A percentile compares a stretch with the other conserved stretches of the same genome.
These are phyloP conservation scores for Alternaria incomplexa DNA, from an alignment of 2,329 filamentous ascomycete species.

Conservation along the genomic window DNA sequence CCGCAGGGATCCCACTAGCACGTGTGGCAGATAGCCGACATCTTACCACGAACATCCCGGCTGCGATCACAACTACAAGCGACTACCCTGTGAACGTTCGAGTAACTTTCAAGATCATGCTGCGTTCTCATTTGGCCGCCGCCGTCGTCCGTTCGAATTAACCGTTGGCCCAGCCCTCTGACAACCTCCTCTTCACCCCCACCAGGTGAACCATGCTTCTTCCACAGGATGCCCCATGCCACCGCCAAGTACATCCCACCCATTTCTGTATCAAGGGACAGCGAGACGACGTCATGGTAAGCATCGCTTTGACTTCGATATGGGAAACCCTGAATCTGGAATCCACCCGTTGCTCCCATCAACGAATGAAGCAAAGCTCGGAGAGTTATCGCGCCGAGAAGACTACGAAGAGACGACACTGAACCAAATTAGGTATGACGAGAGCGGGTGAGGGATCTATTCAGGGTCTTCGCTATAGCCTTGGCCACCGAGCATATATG, in stretches of 20 bases:
- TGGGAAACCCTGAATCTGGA: slow-evolving; percentile 16
- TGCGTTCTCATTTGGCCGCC: slow-evolving; percentile 9
- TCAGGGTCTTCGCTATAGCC: slow-evolving; percentile 18
- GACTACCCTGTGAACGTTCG: slow-evolving; percentile 18
- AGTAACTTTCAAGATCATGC: slow-evolving; percentile 18
- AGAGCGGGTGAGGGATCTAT: slow-evolving; percentile 9
- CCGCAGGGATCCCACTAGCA: slow-evolving; percentile 36
- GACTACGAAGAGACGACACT: slow-evolving; percentile 6
- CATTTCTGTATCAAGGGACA: slow-evolving; percentile 9
- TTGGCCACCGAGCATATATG: slow-evolving; percentile 24
- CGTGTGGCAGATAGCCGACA: slow-evolving; percentile 18
- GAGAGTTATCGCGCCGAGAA: slow-evolving; percentile 9
- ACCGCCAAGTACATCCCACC: slow-evolving; percentile 4
- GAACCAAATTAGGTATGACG: slow-evolving; percentile 20
- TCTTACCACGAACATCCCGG: slow-evolving; percentile 23
- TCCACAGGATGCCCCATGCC: slow-evolving; percentile 25
- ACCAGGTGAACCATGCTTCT: slow-evolving; percentile 28
- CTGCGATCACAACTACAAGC: slow-evolving; percentile 15
- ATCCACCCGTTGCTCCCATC: slow-evolving; percentile 32
- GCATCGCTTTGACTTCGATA: slow-evolving; percentile 27
- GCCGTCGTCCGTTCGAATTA: slow-evolving; percentile 11
- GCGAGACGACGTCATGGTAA: slow-evolving; percentile 34
- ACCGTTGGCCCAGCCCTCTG: slow-evolving; percentile 8
- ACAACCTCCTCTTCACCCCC: slow-evolving; percentile 1
- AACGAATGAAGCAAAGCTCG: slow-evolving; percentile 26